These are phyloP conservation scores for Camillea tinctor DNA, from an alignment of 2,329 filamentous ascomycete genomes.

Conservation along the genomic window DNA sequence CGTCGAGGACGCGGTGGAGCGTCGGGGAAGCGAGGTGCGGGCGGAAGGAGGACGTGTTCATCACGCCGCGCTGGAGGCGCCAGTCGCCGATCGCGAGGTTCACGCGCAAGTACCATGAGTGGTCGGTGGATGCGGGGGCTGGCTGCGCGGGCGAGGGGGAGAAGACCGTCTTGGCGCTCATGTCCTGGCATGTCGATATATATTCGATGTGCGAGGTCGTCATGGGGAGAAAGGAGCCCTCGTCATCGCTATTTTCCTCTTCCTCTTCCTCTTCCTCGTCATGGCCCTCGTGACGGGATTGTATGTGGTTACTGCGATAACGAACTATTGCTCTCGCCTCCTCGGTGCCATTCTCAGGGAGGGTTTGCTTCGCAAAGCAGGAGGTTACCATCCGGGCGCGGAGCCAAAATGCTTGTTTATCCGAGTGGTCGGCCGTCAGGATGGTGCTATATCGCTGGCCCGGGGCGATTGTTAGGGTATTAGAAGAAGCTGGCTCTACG, in stretches of 20 bases:
- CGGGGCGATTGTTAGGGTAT: slow-evolving; percentile 64
- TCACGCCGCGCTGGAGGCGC: slow-evolving; percentile 56
- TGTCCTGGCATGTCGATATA: slow-evolving; percentile 48
- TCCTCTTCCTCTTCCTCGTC: slow-evolving; percentile 13
- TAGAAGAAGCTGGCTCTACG: slow-evolving; percentile 57
- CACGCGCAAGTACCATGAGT: slow-evolving; percentile 53
- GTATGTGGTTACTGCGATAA: slow-evolving; percentile 34
- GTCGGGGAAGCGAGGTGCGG: slow-evolving; percentile 47
- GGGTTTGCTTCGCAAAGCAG: slow-evolving; percentile 55
- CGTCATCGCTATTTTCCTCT: slow-evolving; percentile 16
- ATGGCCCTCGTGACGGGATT: slow-evolving; percentile 12
- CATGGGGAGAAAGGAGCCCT: slow-evolving; percentile 31
- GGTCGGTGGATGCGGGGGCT: slow-evolving; percentile 47
- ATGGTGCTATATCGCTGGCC: slow-evolving; percentile 71
- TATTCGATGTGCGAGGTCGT: slow-evolving; percentile 36
- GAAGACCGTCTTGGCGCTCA: slow-evolving; percentile 44
- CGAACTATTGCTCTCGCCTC: slow-evolving; percentile 50
- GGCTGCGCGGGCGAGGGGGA: slow-evolving; percentile 41
- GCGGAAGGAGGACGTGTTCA: slow-evolving; percentile 56
- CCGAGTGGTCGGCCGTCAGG: slow-evolving; percentile 57
- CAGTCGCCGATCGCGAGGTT: slow-evolving; percentile 61
- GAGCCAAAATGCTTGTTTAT: slow-evolving; percentile 59
- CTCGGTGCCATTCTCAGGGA: slow-evolving; percentile 40
- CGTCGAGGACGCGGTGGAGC: slow-evolving; percentile 49
- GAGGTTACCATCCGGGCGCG: slow-evolving; percentile 60